Conservation (phyloP, 73 alveolate species). For the Stentor coeruleus region DNA sequence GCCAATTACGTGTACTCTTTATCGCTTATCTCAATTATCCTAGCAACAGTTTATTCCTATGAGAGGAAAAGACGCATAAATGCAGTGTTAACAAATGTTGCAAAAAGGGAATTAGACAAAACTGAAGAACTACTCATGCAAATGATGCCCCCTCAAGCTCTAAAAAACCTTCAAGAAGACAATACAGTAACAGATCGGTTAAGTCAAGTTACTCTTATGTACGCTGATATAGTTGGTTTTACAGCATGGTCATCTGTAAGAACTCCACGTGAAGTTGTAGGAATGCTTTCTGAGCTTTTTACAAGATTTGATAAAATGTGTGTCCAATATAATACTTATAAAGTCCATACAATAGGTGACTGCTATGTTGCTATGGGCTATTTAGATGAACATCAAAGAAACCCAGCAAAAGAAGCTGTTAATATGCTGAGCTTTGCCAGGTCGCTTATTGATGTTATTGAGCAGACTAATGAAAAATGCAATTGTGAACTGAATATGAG, state of each 20-base stretch:
- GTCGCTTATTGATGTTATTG: slow-evolving; percentile 44
- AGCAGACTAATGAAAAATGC: slow-evolving; percentile 50
- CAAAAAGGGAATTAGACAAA: slow-evolving; percentile 39
- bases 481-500: slow-evolving; percentile 39
- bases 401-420: slow-evolving; percentile 60
- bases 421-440: slow-evolving; percentile 64
- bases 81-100: neutral
- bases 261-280: slow-evolving; percentile 90
- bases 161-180: slow-evolving; percentile 52
- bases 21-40: neutral
- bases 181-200: slow-evolving; percentile 73
- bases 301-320: slow-evolving; percentile 90
- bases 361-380: slow-evolving; percentile 74
- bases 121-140: slow-evolving; percentile 55
- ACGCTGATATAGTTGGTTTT: slow-evolving; percentile 86
- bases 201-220: slow-evolving; percentile 87
- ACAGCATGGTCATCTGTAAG: slow-evolving; percentile 70
- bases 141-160: slow-evolving; percentile 63
- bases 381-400: slow-evolving; percentile 51
- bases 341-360: slow-evolving; percentile 73
- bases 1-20: too few species aligned
- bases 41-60: neutral
- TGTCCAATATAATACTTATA: slow-evolving; percentile 69
- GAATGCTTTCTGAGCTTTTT: slow-evolving; percentile 82
- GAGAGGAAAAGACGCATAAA: neutral